Base-by-base conservation (phyloP, 306 rosid species). In the Malus sylvestris region DNA sequence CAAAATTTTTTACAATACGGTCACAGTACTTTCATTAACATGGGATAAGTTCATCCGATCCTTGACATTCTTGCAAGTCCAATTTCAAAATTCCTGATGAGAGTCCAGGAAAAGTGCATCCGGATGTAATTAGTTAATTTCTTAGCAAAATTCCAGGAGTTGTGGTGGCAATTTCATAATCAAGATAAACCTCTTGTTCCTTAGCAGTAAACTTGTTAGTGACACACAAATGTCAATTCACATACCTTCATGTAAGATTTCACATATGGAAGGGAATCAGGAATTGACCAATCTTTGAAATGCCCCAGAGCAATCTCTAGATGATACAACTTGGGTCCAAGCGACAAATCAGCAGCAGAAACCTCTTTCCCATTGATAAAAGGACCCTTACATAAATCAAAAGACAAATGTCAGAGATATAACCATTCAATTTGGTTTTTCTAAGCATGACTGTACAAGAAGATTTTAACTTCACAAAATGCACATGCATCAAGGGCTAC, bases 241-340 rank as follows among this genome's bases (percentile, higher is more conserved):
- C 84, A 64, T 79, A 92, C 97, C 97, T 95, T 85, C 84, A 52
- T 81, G 33, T 92, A 95, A 67, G 93, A 85, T 79, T 90, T 87
- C 75, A 79, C 68, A 63, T 40, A 80, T 51, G 84, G 84, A 78
- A 95, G 92, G 63, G 97, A 88, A 80, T 95, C 97, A 45, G 97
- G 97, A 71, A 89, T 73, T 5, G 85, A 69, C 99, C 99, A 95
- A 67, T 85, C 86, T 88, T 92, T 95, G 76, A 45, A 90, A 86
- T 92, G 92, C 64, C 91, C 92, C 87, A 95, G 81, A 80, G 87
- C 96, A 85, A 95, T 90, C 82, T 95, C 97, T 74, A 95, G 80
- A 86, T 95, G 97, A 81, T 87, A 72, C 86, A 95, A 74, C 92
- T 95, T 95, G 80, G 97, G 99, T 72, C 85, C 96, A 70, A 95